Base-by-base conservation (phyloP, 2,329 filamentous ascomycete genomes). In the Cladosporium cucumerinum region DNA sequence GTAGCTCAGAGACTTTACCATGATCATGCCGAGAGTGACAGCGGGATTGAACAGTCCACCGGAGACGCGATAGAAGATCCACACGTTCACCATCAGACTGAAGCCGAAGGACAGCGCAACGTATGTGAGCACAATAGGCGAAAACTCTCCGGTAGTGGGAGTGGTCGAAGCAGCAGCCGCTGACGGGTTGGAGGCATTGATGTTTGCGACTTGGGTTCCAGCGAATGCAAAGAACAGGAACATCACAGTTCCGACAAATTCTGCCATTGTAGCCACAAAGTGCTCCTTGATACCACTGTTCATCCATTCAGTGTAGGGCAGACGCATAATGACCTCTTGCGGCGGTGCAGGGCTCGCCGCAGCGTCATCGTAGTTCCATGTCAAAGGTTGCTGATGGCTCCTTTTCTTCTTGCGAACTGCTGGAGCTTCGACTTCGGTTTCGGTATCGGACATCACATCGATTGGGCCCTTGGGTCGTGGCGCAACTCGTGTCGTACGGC, bases 1-100 rank as follows among this genome's bases (percentile, higher is more conserved):
- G 18, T 81, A 79, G n/a, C 79, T 79, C 51, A 89, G 78, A 5
- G 83, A 85, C 2, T 86, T 85, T 57, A 85, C 82, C 3, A 89
- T 78, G n/a, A 82, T 80, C 23, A 89, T 81, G 1, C 82, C 86
- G 0, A 89, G 74, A 0, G 87, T 87, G n/a, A 84, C 69, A 8
- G 72, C 72, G 7, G 72, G 72, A 59, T 74, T 74, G 68, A 74
- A 74, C 8, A 74, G 62, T 0, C 73, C 73, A 25, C 73, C 73
- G 32, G 66, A 70, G 36, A 75, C 72, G 16, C 73, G 67, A 65
- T 73, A 75, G 66, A 72, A 74, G 16, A 74, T 69, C 73, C 75
- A 78, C 4, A 73, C 76, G 48, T 77, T 78, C 16, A 77, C 77
- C 36, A 73, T 72, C 1, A 78, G 67, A 0, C 72, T 75, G 65